Conservation (phyloP, 495 filamentous ascomycete species). For the Delitschia confertaspora region DNA sequence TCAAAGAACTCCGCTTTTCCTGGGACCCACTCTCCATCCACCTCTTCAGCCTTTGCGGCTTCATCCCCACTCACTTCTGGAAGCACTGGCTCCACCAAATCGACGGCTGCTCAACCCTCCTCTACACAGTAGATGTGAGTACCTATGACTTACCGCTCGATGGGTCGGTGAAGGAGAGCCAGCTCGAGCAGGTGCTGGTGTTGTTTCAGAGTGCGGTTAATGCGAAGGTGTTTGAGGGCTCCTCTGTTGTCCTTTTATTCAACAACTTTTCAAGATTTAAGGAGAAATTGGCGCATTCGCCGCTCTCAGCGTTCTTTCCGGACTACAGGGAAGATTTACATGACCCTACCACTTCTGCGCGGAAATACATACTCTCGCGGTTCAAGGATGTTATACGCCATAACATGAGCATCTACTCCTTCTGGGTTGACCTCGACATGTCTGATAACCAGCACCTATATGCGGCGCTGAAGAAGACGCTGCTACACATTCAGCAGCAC, state of each 20-base stretch:
- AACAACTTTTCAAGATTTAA: constrained; percentile 23
- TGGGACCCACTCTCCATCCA: constrained; percentile 22
- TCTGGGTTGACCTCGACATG: constrained; percentile 26
- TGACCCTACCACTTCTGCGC: constrained; percentile 11
- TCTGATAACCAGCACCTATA: constrained; percentile 22
- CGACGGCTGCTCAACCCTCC: constrained; percentile 14
- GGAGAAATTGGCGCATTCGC: constrained; percentile 17
- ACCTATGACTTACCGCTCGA: constrained; percentile 19
- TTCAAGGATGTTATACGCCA: constrained; percentile 24
- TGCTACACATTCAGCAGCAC: constrained; percentile 18
- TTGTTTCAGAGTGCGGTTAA: constrained; percentile 20
- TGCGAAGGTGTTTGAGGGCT: constrained; percentile 13
- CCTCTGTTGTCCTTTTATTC: constrained; percentile 15
- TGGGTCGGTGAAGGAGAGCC: constrained; percentile 12
- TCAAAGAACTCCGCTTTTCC: constrained; percentile 22
- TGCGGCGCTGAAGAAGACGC: constrained; percentile 22
- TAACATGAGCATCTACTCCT: constrained; percentile 18
- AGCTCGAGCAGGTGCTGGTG: constrained; percentile 20
- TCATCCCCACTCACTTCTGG: constrained; percentile 17
- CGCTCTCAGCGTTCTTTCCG: constrained; percentile 18
- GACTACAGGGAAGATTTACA: constrained; percentile 7
- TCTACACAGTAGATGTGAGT: constrained; percentile 20
- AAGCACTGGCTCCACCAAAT: constrained; percentile 25
- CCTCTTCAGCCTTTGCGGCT: constrained; percentile 23
- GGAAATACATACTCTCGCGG: constrained; percentile 20